These are phyloP conservation scores for Plasmopara viticola DNA, from an alignment of 352 stramenopile species.

Conservation along the genomic window DNA sequence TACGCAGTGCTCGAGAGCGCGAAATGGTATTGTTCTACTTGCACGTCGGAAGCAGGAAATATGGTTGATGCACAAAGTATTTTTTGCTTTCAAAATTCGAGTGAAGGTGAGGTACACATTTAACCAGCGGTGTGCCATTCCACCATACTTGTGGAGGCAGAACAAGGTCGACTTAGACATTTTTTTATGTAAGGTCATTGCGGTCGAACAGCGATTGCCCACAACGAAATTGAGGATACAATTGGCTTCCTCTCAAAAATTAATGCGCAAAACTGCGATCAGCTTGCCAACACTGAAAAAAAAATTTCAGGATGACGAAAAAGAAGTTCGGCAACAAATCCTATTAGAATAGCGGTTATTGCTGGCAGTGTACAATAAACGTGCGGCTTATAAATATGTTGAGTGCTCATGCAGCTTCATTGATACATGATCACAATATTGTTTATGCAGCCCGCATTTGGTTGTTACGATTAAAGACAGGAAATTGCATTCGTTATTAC, in stretches of 20 bases:
- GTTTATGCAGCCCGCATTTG: constrained; percentile 60
- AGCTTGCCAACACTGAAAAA: constrained; percentile 68
- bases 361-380: constrained; percentile 64
- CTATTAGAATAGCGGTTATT: constrained; percentile 68
- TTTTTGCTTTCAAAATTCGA: constrained; percentile 31
- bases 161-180: constrained; percentile 37
- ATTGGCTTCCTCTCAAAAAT: constrained; percentile 16
- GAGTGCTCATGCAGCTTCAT: constrained; percentile 48
- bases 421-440: constrained; percentile 27
- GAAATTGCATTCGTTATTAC: too few species aligned
- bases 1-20: constrained; percentile 33
- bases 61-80: constrained; percentile 32
- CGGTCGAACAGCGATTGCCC: constrained; percentile 25
- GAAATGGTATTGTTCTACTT: constrained; percentile 17
- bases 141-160: constrained; percentile 40
- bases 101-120: constrained; percentile 46
- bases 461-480: neutral
- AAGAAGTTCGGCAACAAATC: constrained; percentile 47
- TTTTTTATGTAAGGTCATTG: constrained; percentile 44
- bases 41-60: constrained; percentile 28
- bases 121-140: constrained; percentile 10
- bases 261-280: constrained; percentile 33
- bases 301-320: constrained; percentile 55
- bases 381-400: constrained; percentile 56
- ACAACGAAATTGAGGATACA: constrained; percentile 24